Evolutionary conservation across 2,329 filamentous ascomycete species (phyloP).

Genomic region (Clarireedia homoeocarpa): DNA sequence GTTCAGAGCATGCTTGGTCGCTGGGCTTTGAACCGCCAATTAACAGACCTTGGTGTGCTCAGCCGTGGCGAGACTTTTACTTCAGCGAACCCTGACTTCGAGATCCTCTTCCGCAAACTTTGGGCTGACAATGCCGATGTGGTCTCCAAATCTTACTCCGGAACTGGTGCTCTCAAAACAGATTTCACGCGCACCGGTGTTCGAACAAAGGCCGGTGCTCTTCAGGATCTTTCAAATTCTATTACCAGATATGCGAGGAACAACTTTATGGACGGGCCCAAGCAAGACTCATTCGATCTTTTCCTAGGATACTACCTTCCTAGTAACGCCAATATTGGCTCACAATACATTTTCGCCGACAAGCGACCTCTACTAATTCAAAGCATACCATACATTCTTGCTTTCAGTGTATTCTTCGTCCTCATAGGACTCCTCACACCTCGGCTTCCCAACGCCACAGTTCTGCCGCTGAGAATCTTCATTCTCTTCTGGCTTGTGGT

Average conservation of each 20-base stretch:
- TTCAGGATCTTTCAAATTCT: conserved; percentile 84
- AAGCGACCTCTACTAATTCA: conserved; percentile 81
- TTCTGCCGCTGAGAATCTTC: conserved; percentile 78
- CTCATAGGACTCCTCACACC: conserved; percentile 67
- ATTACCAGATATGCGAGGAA: conserved; percentile 85
- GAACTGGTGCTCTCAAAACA: conserved; percentile 95
- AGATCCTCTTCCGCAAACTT: conserved; percentile 88
- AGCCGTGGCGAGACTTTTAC: conserved; percentile 68
- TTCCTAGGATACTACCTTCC: conserved; percentile 85
- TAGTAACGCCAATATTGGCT: conserved; percentile 53
- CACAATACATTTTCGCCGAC: conserved; percentile 72
- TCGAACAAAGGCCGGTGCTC: conserved; percentile 73
- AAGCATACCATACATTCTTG: conserved; percentile 81
- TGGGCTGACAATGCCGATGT: conserved; percentile 99
- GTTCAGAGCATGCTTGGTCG: conserved; percentile 95
- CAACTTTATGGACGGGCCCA: conserved; percentile 89
- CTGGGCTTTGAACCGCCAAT: conserved; percentile 80
- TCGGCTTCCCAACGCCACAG: conserved; percentile 60
- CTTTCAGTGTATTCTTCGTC: conserved; percentile 72
- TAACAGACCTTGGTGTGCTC: conserved; percentile 76
- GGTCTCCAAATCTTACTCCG: conserved; percentile 86
- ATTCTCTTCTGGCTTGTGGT: conserved; percentile 69
- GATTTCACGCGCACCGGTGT: conserved; percentile 93
- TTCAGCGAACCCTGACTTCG: conserved; percentile 70
- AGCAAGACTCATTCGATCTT: conserved; percentile 91